A percentile compares a stretch with the other conserved stretches of the same genome.
phyloP scores from a whole-genome alignment of 1,284 basidiomycete genomes.

The Apiotrichum sp. region DNA sequence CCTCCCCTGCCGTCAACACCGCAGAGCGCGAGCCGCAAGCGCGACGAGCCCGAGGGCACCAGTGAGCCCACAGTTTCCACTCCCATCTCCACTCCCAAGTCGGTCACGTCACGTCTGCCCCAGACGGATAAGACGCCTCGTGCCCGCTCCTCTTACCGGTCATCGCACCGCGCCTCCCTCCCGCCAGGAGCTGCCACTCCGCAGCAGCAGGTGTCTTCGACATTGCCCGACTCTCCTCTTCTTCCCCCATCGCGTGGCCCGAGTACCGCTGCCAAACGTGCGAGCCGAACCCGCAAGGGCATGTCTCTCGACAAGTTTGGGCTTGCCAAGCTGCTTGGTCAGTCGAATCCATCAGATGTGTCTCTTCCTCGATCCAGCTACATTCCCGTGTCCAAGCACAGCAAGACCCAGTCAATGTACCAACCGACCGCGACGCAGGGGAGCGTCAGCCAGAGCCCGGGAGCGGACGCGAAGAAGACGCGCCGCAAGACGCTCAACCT shows the following conservation, averaged over 20 bases:
- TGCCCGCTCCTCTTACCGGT: slow-evolving; percentile 1
- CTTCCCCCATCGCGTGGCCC: not conserved
- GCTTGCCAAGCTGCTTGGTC: slow-evolving; percentile 58
- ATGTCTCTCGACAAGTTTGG: slow-evolving; percentile 68
- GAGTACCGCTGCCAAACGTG: slow-evolving; percentile 19
- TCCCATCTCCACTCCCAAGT: slow-evolving; percentile 9
- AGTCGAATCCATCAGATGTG: slow-evolving; percentile 13
- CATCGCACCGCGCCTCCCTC: slow-evolving; percentile 5
- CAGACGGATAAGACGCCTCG: not conserved
- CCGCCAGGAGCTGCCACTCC: slow-evolving; percentile 15
- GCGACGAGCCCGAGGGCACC: slow-evolving; percentile 3
- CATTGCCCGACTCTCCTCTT: slow-evolving; percentile 1
- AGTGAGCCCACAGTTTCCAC: not conserved
- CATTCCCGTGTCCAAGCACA: slow-evolving; percentile 10
- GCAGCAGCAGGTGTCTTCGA: slow-evolving; percentile 9
- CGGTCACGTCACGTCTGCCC: not conserved
- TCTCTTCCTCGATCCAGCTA: not conserved
- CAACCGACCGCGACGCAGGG: not conserved
- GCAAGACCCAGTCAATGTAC: slow-evolving; percentile 12
- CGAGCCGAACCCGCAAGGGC: slow-evolving; percentile 55
- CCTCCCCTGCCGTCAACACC: slow-evolving; percentile 6
- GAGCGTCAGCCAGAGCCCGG: slow-evolving; percentile 3
- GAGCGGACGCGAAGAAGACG: slow-evolving; percentile 29
- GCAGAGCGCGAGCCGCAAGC: slow-evolving; percentile 6
- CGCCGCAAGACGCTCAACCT: slow-evolving; percentile 33